Percentiles rank a stretch among this genome's conserved stretches.
phyloP scores from a whole-genome alignment of 2,329 filamentous ascomycete species.

The Geosmithia flava region DNA sequence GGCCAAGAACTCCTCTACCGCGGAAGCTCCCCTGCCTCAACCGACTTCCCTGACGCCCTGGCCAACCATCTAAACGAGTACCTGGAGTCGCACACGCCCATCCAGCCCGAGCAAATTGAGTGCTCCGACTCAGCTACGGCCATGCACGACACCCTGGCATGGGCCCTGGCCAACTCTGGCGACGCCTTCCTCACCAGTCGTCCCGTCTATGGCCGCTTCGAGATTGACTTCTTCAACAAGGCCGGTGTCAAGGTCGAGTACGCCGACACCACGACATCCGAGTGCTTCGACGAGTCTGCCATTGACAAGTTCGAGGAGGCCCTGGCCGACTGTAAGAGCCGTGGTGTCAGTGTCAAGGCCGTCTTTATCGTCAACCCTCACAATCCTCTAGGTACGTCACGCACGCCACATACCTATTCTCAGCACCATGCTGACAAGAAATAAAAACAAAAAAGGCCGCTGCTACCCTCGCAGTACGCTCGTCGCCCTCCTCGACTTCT shows the following conservation, averaged over 20 bases:
- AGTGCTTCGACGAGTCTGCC: constrained; percentile 28
- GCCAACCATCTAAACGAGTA: constrained; percentile 24
- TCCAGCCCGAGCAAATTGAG: constrained; percentile 18
- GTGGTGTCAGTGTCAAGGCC: constrained; percentile 26
- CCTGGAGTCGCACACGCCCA: constrained; percentile 15
- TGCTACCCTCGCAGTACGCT: constrained; percentile 32
- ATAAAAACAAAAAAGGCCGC: constrained; percentile 17
- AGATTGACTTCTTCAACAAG: constrained; percentile 31
- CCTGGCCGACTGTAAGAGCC: constrained; percentile 16
- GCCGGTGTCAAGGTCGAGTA: constrained; percentile 30
- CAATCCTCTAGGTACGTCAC: constrained; percentile 32
- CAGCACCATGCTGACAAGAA: no score
- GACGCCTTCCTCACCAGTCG: constrained; percentile 25
- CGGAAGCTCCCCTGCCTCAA: constrained; percentile 20
- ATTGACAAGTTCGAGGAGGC: constrained; percentile 32
- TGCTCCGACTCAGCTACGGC: constrained; percentile 21
- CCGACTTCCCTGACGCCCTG: constrained; percentile 17
- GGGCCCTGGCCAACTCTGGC: constrained; percentile 21
- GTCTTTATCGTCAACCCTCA: constrained; percentile 40
- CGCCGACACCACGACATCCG: constrained; percentile 25
- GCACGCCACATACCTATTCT: no score
- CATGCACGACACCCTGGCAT: constrained; percentile 25
- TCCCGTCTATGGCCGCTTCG: constrained; percentile 35
- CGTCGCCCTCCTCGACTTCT: constrained; percentile 32
- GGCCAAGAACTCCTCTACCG: constrained; percentile 20